Conservation (phyloP, 2,329 filamentous ascomycete genomes). For the Calonectria henricotiae region DNA sequence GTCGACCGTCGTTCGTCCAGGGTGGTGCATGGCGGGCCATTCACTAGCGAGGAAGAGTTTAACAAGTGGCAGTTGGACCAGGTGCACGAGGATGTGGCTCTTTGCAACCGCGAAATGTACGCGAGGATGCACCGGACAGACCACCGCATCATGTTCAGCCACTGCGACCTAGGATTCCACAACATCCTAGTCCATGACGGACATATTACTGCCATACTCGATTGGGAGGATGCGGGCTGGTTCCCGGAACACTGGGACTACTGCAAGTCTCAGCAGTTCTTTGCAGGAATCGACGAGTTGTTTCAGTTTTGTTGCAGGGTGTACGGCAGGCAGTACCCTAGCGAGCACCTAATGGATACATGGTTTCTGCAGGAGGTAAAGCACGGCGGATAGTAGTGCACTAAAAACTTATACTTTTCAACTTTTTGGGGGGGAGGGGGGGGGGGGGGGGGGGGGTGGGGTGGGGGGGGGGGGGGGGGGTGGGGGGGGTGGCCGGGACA, state of each 20-base stretch:
- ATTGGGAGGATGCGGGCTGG: slow-evolving; percentile 30
- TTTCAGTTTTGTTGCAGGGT: slow-evolving; percentile 14
- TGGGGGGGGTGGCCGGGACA: no score
- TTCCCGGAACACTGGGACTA: slow-evolving; percentile 29
- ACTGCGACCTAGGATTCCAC: slow-evolving; percentile 27
- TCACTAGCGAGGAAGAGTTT: slow-evolving; percentile 19
- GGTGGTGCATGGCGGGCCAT: slow-evolving; percentile 14
- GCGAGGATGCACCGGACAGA: slow-evolving; percentile 27
- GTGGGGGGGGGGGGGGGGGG: no score
- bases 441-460: neutral
- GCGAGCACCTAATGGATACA: slow-evolving; percentile 25
- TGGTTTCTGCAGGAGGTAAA: slow-evolving; percentile 28
- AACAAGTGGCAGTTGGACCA: slow-evolving; percentile 28
- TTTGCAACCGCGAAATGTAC: slow-evolving; percentile 26
- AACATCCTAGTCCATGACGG: slow-evolving; percentile 23
- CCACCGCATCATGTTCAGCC: slow-evolving; percentile 24
- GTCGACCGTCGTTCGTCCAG: slow-evolving; percentile 11
- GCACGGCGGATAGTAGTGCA: neutral
- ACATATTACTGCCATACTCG: slow-evolving; percentile 22
- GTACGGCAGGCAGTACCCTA: slow-evolving; percentile 19
- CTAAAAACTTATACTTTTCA: neutral
- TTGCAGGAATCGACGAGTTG: slow-evolving; percentile 24
- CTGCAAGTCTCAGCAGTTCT: slow-evolving; percentile 30
- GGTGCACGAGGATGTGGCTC: slow-evolving; percentile 19
- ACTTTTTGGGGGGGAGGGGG: neutral